Base-by-base conservation (phyloP, 2,329 filamentous ascomycete genomes). In the Phoma sp. region DNA sequence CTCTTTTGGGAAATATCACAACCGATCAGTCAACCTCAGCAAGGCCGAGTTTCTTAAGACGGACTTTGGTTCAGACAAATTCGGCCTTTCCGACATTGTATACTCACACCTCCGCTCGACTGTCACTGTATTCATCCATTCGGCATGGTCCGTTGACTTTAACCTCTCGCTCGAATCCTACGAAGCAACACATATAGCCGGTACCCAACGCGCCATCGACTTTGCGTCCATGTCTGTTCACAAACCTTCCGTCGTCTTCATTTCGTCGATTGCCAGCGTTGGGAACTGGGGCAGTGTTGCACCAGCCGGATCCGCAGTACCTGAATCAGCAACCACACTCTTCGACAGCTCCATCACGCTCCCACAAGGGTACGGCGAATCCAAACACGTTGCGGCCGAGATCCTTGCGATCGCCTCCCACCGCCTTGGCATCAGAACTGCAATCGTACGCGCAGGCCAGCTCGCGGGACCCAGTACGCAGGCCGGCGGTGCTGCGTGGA, bases 81-180 rank as follows among this genome's bases (percentile, higher is more conserved):
- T 82, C 5, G 80, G 80, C 7, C 70, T 82, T 0, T 43, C 64
- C 48, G 55, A 32, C 40, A 47, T 3, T 58, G 71, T 41, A 1
- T 65, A 62, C 51, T 24, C 54, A 25, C 21, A 19, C 0, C 45
- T 71, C 5, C 52, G 50, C 3, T 40, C 43, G 1, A 61, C 50
- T 0, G 65, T 82, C 1, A 76, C 76, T 0, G 65, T 65, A 9
- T 74, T 84, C 24, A 80, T 85, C 27, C 81, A 84, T 70, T 76
- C 75, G 58, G 81, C 82, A 0, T 84, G 82, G 82, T 70, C 79
- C 1, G 82, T 85, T 25, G 83, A 85, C 67, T 85, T 85, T 73
- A 84, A 61, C 9, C 36, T 64, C 1, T 58, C 61, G 1, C 51
- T 69, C 9, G 48, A 58, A 15, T 50, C 58, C 3, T 69, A 65